Percentiles rank a stretch among this genome's conserved stretches.
Conservation (phyloP, 2,329 filamentous ascomycete species). For the Fusarium acutatum region DNA sequence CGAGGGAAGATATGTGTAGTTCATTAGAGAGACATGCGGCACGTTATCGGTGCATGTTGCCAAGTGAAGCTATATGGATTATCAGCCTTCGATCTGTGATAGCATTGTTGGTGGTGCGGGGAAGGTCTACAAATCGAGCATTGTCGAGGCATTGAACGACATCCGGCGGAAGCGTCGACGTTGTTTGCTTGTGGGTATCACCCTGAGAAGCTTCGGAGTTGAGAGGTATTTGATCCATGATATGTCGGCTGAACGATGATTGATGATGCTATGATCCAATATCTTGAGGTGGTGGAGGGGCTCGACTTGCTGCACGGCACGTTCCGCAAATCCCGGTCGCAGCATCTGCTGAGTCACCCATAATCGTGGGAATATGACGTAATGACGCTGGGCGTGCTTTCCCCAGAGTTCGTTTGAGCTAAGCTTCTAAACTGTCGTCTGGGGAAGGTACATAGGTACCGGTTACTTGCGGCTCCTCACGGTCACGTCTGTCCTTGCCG, state of each 20-base stretch:
- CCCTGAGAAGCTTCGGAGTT: conserved; percentile 80
- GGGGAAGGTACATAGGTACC: conserved; percentile 38
- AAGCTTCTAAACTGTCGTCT: conserved; percentile 22
- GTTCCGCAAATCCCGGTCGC: conserved; percentile 27
- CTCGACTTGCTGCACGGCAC: conserved; percentile 13
- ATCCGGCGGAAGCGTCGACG: conserved; percentile 78
- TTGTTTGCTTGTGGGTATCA: conserved; percentile 74
- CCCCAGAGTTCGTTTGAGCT: conserved; percentile 20
- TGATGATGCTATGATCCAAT: conserved; percentile 17
- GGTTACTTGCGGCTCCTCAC: conserved; percentile 48
- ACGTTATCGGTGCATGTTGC: conserved; percentile 85
- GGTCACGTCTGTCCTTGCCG: conserved; percentile 39
- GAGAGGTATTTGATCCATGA: conserved; percentile 73
- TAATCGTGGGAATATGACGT: conserved; percentile 38
- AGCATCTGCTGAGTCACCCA: conserved; percentile 24
- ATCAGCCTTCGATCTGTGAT: conserved; percentile 6
- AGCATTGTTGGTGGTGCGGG: conserved; percentile 19
- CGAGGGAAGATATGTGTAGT: conserved; percentile 93
- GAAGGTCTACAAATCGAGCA: conserved; percentile 81
- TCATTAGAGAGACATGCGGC: conserved; percentile 97
- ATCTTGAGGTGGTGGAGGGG: conserved; percentile 3
- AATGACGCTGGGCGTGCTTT: conserved; percentile 1
- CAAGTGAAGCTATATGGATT: conserved; percentile 78
- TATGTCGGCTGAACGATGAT: conserved; percentile 5
- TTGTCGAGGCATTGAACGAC: conserved; percentile 93